Evolutionary conservation across 1,284 basidiomycete genomes (phyloP).

Genomic region (Cryptococcus sp.): DNA sequence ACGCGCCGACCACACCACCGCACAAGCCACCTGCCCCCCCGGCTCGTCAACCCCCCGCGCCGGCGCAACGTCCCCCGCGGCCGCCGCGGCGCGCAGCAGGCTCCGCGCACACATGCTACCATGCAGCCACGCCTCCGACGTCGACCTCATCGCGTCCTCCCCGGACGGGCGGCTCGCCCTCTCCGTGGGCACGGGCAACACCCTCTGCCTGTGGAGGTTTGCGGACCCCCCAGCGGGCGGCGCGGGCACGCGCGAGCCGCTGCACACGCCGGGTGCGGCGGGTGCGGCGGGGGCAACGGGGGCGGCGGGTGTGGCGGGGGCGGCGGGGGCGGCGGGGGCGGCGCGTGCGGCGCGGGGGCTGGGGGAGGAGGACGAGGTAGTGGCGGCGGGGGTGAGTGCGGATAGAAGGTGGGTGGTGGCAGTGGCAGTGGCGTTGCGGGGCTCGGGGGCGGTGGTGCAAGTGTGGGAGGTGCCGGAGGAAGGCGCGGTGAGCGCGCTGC

Average conservation of each 20-base stretch:
- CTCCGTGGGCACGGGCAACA: constrained; percentile 70
- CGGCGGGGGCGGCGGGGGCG: constrained; percentile 23
- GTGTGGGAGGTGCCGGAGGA: constrained; percentile 25
- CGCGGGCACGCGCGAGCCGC: constrained; percentile 30
- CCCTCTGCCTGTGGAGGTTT: constrained; percentile 43
- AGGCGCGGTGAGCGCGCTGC: constrained; percentile 6
- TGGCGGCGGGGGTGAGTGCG: constrained; percentile 22
- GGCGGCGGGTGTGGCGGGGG: constrained; percentile 23
- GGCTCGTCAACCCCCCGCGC: constrained; percentile 25
- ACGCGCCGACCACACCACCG: constrained; percentile 23
- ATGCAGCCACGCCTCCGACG: constrained; percentile 70
- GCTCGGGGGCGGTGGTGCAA: constrained; percentile 9
- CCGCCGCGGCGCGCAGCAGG: constrained; percentile 40
- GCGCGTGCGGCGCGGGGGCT: constrained; percentile 5
- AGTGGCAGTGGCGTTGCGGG: not conserved
- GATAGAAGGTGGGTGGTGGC: constrained; percentile 14
- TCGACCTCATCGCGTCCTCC: constrained; percentile 72
- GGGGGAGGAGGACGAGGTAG: constrained; percentile 21
- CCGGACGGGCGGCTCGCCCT: constrained; percentile 62
- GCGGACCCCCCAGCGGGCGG: constrained; percentile 10
- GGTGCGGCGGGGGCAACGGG: constrained; percentile 4
- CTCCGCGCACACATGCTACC: constrained; percentile 68
- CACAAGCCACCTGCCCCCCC: constrained; percentile 18
- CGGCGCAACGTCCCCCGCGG: not conserved
- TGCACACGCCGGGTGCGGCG: too few species aligned